A percentile compares a stretch with the other conserved stretches of the same genome.
Conservation (phyloP, 1,139 yeast species). For the Magnusiomyces magnusii region DNA sequence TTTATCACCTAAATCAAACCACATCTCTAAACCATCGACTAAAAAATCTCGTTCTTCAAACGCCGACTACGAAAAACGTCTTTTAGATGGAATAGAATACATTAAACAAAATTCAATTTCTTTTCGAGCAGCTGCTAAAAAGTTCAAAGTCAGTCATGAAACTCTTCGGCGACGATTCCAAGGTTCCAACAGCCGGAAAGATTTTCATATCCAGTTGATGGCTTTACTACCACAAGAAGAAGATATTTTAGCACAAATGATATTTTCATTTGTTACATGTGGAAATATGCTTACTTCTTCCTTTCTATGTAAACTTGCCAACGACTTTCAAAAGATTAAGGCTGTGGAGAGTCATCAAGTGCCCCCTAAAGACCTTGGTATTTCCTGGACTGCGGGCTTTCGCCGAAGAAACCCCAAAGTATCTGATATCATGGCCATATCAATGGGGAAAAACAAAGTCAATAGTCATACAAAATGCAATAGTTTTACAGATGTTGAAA, state of each 20-base stretch:
- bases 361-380: conserved; percentile 9
- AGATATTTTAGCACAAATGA: conserved; percentile 8
- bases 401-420: conserved; percentile 6
- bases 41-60: not conserved
- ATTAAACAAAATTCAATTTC: conserved; percentile 6
- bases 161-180: conserved; percentile 12
- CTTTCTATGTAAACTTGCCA: conserved; percentile 12
- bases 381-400: conserved; percentile 14
- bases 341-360: not conserved
- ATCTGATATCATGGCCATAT: conserved; percentile 11
- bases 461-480: conserved; percentile 9
- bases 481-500: not conserved
- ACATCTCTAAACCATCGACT: too few species aligned
- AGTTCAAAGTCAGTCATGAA: conserved; percentile 11
- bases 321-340: conserved; percentile 7
- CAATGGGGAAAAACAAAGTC: conserved; percentile 8
- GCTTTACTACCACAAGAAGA: conserved; percentile 12
- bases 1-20: too few species aligned
- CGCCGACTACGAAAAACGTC: conserved; percentile 9
- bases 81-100: conserved; percentile 7
- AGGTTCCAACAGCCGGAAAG: conserved; percentile 11
- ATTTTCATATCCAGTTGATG: conserved; percentile 14
- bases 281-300: conserved; percentile 13
- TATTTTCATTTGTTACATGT: conserved; percentile 2
- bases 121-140: conserved; percentile 14